These are phyloP conservation scores for Beauveria brongniartii DNA, from an alignment of 2,329 filamentous ascomycete genomes.

Conservation along the genomic window DNA sequence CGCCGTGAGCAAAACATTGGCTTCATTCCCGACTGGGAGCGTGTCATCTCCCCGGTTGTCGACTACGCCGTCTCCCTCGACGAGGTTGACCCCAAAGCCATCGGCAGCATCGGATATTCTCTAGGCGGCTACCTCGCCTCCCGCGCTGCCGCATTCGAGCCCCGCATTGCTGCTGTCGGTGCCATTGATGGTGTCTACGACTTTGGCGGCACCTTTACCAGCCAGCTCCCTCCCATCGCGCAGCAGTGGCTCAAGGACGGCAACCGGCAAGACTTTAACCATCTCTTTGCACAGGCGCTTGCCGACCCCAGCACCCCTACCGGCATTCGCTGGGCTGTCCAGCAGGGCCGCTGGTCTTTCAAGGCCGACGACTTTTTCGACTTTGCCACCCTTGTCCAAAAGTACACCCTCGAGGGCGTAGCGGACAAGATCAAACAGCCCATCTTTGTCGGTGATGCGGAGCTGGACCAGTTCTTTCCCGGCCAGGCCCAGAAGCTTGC, in stretches of 20 bases:
- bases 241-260: conserved; percentile 13
- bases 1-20: conserved; percentile 32
- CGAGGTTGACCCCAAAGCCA: conserved; percentile 22
- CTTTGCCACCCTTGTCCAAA: conserved; percentile 13
- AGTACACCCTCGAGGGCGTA: conserved; percentile 15
- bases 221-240: conserved; percentile 9
- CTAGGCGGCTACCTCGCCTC: conserved; percentile 33
- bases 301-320: conserved; percentile 10
- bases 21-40: conserved; percentile 38
- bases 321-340: conserved; percentile 17
- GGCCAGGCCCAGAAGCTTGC: conserved; percentile 6
- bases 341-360: conserved; percentile 22
- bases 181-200: conserved; percentile 32
- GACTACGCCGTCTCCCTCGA: conserved; percentile 25
- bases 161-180: conserved; percentile 32
- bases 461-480: conserved; percentile 16
- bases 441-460: conserved; percentile 18
- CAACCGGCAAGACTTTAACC: conserved; percentile 16
- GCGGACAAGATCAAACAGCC: conserved; percentile 17
- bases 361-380: conserved; percentile 18
- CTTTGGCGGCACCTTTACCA: conserved; percentile 14
- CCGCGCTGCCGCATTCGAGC: conserved; percentile 36
- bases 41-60: conserved; percentile 31
- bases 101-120: conserved; percentile 32
- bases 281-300: conserved; percentile 8